Percentiles rank a stretch among this genome's conserved stretches.
Conservation (phyloP, 306 rosid species). For the Fagus crenata region DNA sequence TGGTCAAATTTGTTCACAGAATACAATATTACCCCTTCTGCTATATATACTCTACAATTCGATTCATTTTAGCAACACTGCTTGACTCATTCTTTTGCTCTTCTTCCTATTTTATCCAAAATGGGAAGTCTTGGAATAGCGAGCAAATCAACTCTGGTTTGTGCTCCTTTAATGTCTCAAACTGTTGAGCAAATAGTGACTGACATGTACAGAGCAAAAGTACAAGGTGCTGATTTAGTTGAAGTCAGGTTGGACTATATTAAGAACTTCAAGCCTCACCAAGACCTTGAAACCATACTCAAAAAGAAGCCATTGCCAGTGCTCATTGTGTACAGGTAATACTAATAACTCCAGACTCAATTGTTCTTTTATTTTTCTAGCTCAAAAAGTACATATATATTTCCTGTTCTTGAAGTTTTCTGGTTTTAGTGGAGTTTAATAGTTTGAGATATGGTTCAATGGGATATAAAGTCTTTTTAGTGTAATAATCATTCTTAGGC, state of each 20-base stretch:
- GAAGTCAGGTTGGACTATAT: conserved; percentile 40
- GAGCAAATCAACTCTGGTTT: conserved; percentile 24
- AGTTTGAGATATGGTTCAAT: background rate
- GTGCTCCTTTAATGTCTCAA: conserved; percentile 37
- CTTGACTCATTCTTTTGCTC: background rate
- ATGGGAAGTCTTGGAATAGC: conserved; percentile 11
- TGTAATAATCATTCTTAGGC: background rate
- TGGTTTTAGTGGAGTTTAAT: background rate
- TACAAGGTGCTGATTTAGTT: conserved; percentile 45
- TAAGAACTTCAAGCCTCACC: conserved; percentile 33
- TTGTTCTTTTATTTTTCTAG: background rate
- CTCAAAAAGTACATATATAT: background rate
- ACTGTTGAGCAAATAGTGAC: conserved; percentile 36
- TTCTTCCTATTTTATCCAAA: background rate
- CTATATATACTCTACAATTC: background rate
- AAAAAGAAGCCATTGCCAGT: conserved; percentile 36
- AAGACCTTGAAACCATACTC: conserved; percentile 39
- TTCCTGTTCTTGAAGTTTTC: background rate
- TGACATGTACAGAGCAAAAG: conserved; percentile 43
- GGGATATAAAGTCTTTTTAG: background rate
- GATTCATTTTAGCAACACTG: background rate
- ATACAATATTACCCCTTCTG: background rate
- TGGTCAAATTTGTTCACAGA: background rate
- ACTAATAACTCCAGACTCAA: background rate
- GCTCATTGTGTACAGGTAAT: conserved; percentile 28